Conservation (phyloP, 805 yeast species). For the Kluyveromyces siamensis region DNA sequence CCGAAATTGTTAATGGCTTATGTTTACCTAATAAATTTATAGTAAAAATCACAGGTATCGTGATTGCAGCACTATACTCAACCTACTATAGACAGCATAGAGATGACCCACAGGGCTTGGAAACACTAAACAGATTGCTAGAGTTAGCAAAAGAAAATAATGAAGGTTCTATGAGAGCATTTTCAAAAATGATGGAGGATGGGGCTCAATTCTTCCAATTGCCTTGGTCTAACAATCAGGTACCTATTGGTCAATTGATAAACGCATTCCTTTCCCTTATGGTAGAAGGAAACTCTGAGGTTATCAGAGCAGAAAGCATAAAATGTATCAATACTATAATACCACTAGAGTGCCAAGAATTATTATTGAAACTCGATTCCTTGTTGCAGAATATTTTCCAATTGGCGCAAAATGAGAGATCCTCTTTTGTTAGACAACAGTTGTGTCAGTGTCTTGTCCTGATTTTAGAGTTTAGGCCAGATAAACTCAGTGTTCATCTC, state of each 20-base stretch:
- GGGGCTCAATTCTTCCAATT: slow-evolving; percentile 55
- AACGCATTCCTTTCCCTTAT: slow-evolving; percentile 53
- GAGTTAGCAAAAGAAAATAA: slow-evolving; percentile 45
- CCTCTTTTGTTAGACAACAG: slow-evolving; percentile 55
- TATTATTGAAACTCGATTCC: slow-evolving; percentile 55
- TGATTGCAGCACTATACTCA: slow-evolving; percentile 71
- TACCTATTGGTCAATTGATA: slow-evolving; percentile 61
- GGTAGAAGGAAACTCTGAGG: slow-evolving; percentile 30
- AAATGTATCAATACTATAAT: slow-evolving; percentile 72
- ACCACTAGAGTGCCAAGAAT: slow-evolving; percentile 56
- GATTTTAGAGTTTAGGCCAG: slow-evolving; percentile 70
- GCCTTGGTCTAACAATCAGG: slow-evolving; percentile 40
- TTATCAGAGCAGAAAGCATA: slow-evolving; percentile 53
- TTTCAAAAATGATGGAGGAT: slow-evolving; percentile 88
- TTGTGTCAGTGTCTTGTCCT: slow-evolving; percentile 69
- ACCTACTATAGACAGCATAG: slow-evolving; percentile 32
- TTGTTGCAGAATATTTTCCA: slow-evolving; percentile 56
- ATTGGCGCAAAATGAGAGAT: slow-evolving; percentile 51
- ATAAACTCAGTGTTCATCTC: slow-evolving; percentile 68
- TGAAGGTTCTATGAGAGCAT: slow-evolving; percentile 49
- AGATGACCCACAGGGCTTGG: slow-evolving; percentile 45
- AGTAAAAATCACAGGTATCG: slow-evolving; percentile 84
- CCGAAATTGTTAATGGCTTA: slow-evolving; percentile 34
- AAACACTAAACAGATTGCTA: slow-evolving; percentile 57
- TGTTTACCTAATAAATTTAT: slow-evolving; percentile 36